Evolutionary conservation across 192 early-diverging fungal genomes (phyloP), one percentile per base, ranked within the genome.

Genomic region (Linnemannia hyalina): DNA sequence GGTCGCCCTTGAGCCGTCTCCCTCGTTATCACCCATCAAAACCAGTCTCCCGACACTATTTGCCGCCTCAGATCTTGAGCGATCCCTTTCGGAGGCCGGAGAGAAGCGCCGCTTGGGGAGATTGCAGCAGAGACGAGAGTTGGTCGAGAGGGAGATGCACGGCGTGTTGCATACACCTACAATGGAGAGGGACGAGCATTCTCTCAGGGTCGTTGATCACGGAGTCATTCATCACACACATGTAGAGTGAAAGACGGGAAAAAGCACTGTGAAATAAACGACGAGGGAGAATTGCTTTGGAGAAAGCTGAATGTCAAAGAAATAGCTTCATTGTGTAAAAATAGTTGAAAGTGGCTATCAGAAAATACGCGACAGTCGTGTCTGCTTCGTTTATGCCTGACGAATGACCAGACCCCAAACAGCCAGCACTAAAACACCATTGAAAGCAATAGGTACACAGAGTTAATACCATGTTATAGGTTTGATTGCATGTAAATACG

Each of bases 1-100:
- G 72, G 90, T 85, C 0, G 83, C 83, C 0, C 26, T 85, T 5
- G 75, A 85, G 26, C 83, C 83, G 4, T 73, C 78, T 0, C 36
- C 74, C 6, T 75, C 76, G 10, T 72, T 76, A 8, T 73, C 47
- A 23, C 77, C 70, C 6, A 49, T 72, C 23, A 54, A 35, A 36
- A 38, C 36, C 11, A 41, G 55, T 7, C 70, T 85, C 16, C 90
- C 92, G 1, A 35, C 69, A 18, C 80, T 87, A 0, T 42, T 90
- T 0, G 88, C 92, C 7, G 86, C 89, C 16, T 87, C 78, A 3
- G 85, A 85, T 47, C 76, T 82, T 18, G 92, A 92, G 70, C 40
- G 41, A 16, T 83, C 82, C 0, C 77, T 91, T 8, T 91, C 75
- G 29, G 82, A 88, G 23, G 88, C 87, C 0, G 87, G 88, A 20